These are phyloP conservation scores for Phytophthora melonis DNA, from an alignment of 352 stramenopile species.

Conservation along the genomic window DNA sequence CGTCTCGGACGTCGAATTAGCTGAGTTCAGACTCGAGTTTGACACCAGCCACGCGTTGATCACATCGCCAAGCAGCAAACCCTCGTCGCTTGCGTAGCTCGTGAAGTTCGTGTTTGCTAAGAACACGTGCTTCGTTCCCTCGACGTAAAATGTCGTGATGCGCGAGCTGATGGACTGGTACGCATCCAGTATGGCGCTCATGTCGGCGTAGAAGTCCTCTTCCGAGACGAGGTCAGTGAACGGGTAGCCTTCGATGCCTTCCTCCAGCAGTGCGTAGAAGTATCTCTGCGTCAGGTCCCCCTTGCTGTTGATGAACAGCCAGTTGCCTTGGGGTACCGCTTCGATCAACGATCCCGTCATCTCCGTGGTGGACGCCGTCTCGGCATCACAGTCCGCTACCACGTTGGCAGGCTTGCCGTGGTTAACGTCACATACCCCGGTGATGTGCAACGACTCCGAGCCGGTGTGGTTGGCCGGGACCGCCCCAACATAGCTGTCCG, in stretches of 20 bases:
- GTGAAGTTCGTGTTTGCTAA: constrained; percentile 41
- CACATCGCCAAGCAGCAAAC: constrained; percentile 30
- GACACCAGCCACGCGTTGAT: constrained; percentile 32
- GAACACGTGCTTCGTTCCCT: constrained; percentile 60
- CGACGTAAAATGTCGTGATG: constrained; percentile 58
- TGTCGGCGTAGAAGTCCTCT: constrained; percentile 46
- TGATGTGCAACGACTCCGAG: constrained; percentile 48
- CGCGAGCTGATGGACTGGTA: constrained; percentile 49
- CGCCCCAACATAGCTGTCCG: constrained; percentile 60
- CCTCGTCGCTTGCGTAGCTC: constrained; percentile 36
- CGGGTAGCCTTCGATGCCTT: constrained; percentile 52
- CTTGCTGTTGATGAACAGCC: constrained; percentile 61
- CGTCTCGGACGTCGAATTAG: constrained; percentile 5
- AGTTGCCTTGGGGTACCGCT: constrained; percentile 36
- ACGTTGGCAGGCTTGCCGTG: constrained; percentile 31
- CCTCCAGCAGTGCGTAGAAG: constrained; percentile 49
- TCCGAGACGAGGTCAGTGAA: constrained; percentile 47
- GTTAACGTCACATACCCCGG: constrained; percentile 39
- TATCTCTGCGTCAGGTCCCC: constrained; percentile 50
- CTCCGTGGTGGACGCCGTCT: constrained; percentile 36
- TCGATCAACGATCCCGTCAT: constrained; percentile 44
- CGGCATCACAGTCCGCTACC: constrained; percentile 37
- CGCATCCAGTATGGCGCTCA: constrained; percentile 47
- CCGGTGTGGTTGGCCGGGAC: constrained; percentile 43
- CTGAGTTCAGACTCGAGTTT: constrained; percentile 21